phyloP scores from a whole-genome alignment of 106 monocot species.

The Apostasia ramifera region DNA sequence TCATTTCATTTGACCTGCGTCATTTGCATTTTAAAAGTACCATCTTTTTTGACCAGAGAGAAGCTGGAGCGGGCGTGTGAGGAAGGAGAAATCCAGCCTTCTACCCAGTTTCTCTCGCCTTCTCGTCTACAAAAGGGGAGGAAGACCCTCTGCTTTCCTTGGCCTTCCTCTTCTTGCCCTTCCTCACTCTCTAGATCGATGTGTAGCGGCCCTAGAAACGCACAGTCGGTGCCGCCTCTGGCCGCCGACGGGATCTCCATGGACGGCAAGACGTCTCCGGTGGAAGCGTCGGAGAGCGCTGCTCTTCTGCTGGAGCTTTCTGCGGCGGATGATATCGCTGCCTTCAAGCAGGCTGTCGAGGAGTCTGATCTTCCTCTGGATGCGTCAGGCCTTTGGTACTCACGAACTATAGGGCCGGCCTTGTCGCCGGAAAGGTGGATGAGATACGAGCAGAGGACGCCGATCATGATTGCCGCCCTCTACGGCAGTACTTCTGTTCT shows the following conservation, averaged over 20 bases:
- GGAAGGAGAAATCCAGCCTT: too few species aligned
- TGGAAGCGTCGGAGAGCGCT: not conserved
- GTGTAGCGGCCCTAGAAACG: constrained; percentile 34
- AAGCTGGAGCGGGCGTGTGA: too few species aligned
- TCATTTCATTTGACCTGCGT: too few species aligned
- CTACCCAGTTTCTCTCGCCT: too few species aligned
- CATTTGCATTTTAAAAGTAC: too few species aligned
- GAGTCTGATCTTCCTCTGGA: constrained; percentile 3
- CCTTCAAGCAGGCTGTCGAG: constrained; percentile 42
- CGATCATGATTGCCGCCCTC: constrained; percentile 67
- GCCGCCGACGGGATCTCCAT: not conserved
- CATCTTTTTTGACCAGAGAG: too few species aligned
- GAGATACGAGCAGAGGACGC: constrained; percentile 45
- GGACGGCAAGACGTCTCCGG: not conserved
- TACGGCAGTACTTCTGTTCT: constrained; percentile 68
- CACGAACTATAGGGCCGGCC: constrained; percentile 20
- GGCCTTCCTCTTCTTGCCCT: not conserved
- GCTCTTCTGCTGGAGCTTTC: constrained; percentile 57
- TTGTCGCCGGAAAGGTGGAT: constrained; percentile 4
- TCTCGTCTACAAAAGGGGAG: too few species aligned
- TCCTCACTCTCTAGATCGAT: constrained; percentile 1
- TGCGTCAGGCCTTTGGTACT: constrained; percentile 47
- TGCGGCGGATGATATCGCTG: constrained; percentile 54
- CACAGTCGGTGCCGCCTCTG: not conserved
- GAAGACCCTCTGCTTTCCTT: too few species aligned